phyloP scores from a whole-genome alignment of 805 yeast genomes.

The Candida ipomoeae region DNA sequence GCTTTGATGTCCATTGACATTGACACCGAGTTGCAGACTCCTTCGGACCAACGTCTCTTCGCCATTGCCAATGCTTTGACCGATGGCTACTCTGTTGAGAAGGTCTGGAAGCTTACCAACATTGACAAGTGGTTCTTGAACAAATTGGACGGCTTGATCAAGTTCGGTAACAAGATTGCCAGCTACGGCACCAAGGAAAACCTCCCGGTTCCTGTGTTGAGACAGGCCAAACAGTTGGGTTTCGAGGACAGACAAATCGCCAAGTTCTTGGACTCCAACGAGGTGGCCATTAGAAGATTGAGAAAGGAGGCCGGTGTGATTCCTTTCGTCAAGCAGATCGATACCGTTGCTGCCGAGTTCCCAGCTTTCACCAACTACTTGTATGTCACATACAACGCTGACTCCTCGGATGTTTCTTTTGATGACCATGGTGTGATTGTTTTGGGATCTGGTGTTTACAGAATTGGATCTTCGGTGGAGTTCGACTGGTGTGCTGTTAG shows the following conservation, averaged over 20 bases:
- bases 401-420: slow-evolving; percentile 78
- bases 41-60: slow-evolving; percentile 94
- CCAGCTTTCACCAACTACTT: slow-evolving; percentile 94
- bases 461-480: slow-evolving; percentile 98
- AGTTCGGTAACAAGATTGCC: slow-evolving; percentile 60
- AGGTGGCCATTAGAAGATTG: slow-evolving; percentile 84
- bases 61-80: slow-evolving; percentile 94
- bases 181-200: slow-evolving; percentile 54
- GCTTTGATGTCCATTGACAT: slow-evolving; percentile 89
- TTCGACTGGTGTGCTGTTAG: slow-evolving; percentile 99
- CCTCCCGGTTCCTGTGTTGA: slow-evolving; percentile 58
- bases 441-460: slow-evolving; percentile 95
- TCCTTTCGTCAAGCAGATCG: slow-evolving; percentile 95
- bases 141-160: slow-evolving; percentile 73
- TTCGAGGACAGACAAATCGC: slow-evolving; percentile 97
- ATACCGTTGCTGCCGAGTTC: slow-evolving; percentile 98
- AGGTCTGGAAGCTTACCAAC: slow-evolving; percentile 84
- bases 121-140: slow-evolving; percentile 96
- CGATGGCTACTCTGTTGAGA: slow-evolving; percentile 85
- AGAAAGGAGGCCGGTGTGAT: slow-evolving; percentile 82
- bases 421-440: slow-evolving; percentile 94
- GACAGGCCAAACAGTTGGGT: slow-evolving; percentile 93
- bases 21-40: slow-evolving; percentile 90
- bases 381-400: slow-evolving; percentile 93
- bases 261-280: slow-evolving; percentile 79